Conservation (phyloP, 805 yeast genomes). For the Zygosaccharomyces bailii region DNA sequence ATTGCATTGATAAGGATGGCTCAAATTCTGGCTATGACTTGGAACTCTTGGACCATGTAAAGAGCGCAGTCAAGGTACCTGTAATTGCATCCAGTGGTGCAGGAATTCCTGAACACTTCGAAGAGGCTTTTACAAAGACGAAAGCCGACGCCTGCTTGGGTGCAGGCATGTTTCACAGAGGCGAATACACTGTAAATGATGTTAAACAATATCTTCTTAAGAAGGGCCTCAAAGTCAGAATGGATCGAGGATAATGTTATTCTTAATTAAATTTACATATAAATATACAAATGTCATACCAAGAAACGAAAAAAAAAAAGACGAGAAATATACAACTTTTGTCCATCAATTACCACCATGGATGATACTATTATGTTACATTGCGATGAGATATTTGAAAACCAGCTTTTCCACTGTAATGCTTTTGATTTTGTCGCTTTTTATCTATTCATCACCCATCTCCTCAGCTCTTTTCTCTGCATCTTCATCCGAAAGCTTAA, state of each 20-base stretch:
- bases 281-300: constrained; percentile 4
- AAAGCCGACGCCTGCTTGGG: constrained; percentile 95
- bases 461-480: constrained; percentile 46
- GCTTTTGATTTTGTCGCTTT: background rate
- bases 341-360: background rate
- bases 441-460: constrained; percentile 42
- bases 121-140: constrained; percentile 78
- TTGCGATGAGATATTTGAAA: background rate
- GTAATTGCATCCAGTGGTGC: constrained; percentile 99
- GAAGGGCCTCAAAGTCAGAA: constrained; percentile 69
- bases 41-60: constrained; percentile 77
- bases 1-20: constrained; percentile 97
- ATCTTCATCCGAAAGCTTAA: constrained; percentile 40
- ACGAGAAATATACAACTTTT: constrained; percentile 1
- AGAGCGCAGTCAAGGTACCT: constrained; percentile 75
- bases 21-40: constrained; percentile 91
- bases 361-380: constrained; percentile 4
- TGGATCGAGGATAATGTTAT: constrained; percentile 39
- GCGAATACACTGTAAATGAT: constrained; percentile 81
- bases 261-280: constrained; percentile 2
- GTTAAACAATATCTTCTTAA: constrained; percentile 67
- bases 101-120: constrained; percentile 87
- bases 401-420: background rate
- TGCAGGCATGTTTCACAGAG: constrained; percentile 98
- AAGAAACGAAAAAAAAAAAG: constrained; percentile 1